Percentiles rank a stretch among this genome's conserved stretches.
Conservation (phyloP, 768 basidiomycete genomes). For the Roridomyces roridus region DNA sequence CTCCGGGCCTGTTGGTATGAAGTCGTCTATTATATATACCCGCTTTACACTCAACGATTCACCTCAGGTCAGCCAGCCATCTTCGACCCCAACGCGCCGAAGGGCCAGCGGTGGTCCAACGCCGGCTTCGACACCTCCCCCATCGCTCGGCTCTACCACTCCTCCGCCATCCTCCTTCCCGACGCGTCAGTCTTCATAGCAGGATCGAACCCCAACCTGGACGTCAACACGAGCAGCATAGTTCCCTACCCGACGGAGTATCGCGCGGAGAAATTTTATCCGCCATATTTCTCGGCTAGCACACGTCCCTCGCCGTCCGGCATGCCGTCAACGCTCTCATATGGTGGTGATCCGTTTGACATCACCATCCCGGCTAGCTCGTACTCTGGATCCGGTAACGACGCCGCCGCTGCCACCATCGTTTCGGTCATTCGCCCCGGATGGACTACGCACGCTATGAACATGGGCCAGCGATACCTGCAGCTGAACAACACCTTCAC, state of each 20-base stretch:
- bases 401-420: conserved; percentile 74
- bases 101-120: conserved; percentile 76
- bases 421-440: conserved; percentile 86
- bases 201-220: conserved; percentile 92
- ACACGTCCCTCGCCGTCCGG: conserved; percentile 74
- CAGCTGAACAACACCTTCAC: conserved; percentile 89
- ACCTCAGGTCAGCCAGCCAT: conserved; percentile 61
- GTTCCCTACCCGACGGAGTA: conserved; percentile 75
- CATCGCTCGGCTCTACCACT: conserved; percentile 90
- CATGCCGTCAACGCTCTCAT: conserved; percentile 73
- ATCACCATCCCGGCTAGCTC: conserved; percentile 69
- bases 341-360: conserved; percentile 86
- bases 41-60: too few species aligned
- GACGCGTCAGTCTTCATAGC: conserved; percentile 86
- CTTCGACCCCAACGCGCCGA: conserved; percentile 76
- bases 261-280: conserved; percentile 87
- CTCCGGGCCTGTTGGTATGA: conserved; percentile 67
- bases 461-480: conserved; percentile 84
- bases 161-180: conserved; percentile 83
- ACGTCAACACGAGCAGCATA: conserved; percentile 63
- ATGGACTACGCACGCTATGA: conserved; percentile 86
- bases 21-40: too few species aligned
- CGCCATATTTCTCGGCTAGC: conserved; percentile 77
- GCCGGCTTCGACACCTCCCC: conserved; percentile 64
- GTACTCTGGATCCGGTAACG: conserved; percentile 70